Conservation (phyloP, 73 alveolate species). For the Paramecium bursaria region DNA sequence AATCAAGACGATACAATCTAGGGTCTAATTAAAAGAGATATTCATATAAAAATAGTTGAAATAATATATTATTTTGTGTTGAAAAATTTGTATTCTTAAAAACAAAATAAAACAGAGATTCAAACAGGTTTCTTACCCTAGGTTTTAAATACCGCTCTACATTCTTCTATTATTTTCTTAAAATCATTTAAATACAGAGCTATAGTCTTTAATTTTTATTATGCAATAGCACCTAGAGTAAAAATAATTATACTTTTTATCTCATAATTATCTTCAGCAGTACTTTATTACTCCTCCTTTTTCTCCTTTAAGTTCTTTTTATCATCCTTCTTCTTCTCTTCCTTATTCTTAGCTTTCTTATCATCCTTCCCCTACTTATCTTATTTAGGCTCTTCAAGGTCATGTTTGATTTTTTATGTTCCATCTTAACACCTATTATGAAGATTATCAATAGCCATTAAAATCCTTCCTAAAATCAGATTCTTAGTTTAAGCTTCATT, state of each 20-base stretch:
- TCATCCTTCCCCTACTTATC: conserved; percentile 53
- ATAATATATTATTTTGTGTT: conserved; percentile 7
- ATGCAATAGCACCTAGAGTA: conserved; percentile 31
- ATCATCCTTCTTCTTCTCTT: conserved; percentile 47
- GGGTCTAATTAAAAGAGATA: conserved; percentile 4
- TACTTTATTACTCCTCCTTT: conserved; percentile 46
- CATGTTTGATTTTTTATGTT: conserved; percentile 62
- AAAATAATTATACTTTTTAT: conserved; percentile 47
- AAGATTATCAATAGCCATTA: conserved; percentile 70
- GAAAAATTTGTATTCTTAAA: not conserved
- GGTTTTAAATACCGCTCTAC: conserved; percentile 57
- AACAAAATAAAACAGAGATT: conserved; percentile 4
- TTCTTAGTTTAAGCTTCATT: conserved; percentile 65
- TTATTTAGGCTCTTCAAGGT: conserved; percentile 60
- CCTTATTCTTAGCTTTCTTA: conserved; percentile 59
- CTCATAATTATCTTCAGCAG: conserved; percentile 65
- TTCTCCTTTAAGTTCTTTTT: conserved; percentile 43
- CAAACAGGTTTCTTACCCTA: conserved; percentile 7
- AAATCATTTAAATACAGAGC: conserved; percentile 54
- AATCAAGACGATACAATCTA: conserved; percentile 33
- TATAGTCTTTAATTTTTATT: conserved; percentile 59
- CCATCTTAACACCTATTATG: conserved; percentile 69
- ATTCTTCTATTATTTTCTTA: conserved; percentile 58
- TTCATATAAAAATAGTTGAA: conserved; percentile 26
- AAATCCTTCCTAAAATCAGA: conserved; percentile 64